These are phyloP conservation scores for Colletotrichum sp. DNA, from an alignment of 2,329 filamentous ascomycete species.

Conservation along the genomic window DNA sequence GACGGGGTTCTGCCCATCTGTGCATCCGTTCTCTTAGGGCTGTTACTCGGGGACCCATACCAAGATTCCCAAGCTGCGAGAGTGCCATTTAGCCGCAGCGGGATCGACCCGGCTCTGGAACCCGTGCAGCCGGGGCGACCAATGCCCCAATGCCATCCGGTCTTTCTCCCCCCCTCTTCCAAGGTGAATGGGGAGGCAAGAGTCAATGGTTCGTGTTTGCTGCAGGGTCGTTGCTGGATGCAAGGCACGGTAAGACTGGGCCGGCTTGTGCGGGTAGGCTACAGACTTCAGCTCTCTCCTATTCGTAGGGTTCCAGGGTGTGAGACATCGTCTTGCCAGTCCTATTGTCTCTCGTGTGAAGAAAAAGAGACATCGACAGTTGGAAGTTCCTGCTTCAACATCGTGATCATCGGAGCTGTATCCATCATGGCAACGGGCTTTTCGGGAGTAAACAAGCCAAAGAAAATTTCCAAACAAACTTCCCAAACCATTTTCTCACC, in stretches of 20 bases:
- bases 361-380: not conserved
- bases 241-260: conserved; percentile 1
- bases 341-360: not conserved
- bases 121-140: conserved; percentile 7
- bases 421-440: not conserved
- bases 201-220: not conserved
- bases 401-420: not conserved
- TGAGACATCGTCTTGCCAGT: not conserved
- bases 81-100: not conserved
- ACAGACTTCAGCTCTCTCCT: not conserved
- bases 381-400: not conserved
- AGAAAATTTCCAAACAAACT: conserved; percentile 11
- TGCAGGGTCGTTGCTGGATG: not conserved
- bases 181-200: not conserved
- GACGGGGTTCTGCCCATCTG: not conserved
- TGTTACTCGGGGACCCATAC: conserved; percentile 11
- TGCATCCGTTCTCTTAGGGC: not conserved
- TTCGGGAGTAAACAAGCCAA: conserved; percentile 2
- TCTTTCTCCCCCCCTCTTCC: not conserved
- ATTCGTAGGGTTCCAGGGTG: not conserved
- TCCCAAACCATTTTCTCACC: not conserved
- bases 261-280: not conserved
- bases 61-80: not conserved
- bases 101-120: conserved; percentile 10
- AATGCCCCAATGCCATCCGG: not conserved